Evolutionary conservation across 1,139 yeast genomes (phyloP), one percentile per base, ranked within the genome.

Genomic region (Candida sp.): DNA sequence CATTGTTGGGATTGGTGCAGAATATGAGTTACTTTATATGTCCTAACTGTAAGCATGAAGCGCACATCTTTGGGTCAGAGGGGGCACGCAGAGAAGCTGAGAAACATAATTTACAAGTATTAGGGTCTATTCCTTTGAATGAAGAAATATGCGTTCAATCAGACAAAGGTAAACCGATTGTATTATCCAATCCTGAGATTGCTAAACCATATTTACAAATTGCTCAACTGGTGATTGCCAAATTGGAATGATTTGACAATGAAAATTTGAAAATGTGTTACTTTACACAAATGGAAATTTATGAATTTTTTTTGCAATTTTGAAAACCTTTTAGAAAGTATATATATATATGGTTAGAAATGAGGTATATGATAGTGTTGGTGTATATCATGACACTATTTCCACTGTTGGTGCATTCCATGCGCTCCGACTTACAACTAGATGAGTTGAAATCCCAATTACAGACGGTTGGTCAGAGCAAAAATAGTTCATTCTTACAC

Each of bases 1-100:
- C 95, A 0, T 67, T 88, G 0, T 56, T 84, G 23, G 96, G 96
- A 0, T 59, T 88, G 53, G 90, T 89, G 0, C 89, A 88, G 57
- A 88, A 88, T 56, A 88, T 88, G 96, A 84, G 95, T 52, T 76
- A 77, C 51, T 87, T 73, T 56, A 58, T 80, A 2, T 88, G 96
- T 57, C 90, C 96, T 1, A 80, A 84, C 49, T 87, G 96, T 55
- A 61, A 71, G 42, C 91, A 86, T 52, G 83, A 82, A 50, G 73
- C 87, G 4, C 95, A 86, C 54, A 75, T 88, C 2, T 88, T 88
- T 64, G 96, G 93, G 0, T 61, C 70, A 9, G 84, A 80, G 30
- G 91, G 90, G 2, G 88, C 84, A 0, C 53, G 64, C 4, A 66
- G 69, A 43, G 85, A 82, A 51, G 90, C 93, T 0, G 58, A 68